These are phyloP conservation scores for Phytophthora foliorum DNA, from an alignment of 352 stramenopile genomes.

Conservation along the genomic window DNA sequence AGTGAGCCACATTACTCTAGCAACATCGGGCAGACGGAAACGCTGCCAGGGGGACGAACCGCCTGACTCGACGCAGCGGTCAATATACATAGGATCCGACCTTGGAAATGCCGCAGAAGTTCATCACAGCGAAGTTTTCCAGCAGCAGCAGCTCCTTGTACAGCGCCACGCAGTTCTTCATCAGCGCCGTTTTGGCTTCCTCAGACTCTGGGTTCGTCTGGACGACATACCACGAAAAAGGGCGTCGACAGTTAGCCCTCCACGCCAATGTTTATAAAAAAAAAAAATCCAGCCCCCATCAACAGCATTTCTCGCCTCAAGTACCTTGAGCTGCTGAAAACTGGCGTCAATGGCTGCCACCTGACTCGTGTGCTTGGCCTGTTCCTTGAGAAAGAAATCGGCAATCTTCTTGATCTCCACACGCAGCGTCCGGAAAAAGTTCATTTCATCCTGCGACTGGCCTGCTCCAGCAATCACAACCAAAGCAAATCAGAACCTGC, in stretches of 20 bases:
- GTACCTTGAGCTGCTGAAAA: conserved; percentile 73
- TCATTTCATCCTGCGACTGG: conserved; percentile 86
- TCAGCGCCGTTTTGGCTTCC: conserved; percentile 78
- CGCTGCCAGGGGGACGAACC: conserved; percentile 24
- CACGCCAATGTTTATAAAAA: conserved; percentile 11
- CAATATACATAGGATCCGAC: conserved; percentile 27
- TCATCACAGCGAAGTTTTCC: conserved; percentile 92
- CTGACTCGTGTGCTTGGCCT: conserved; percentile 74
- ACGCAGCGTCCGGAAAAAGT: conserved; percentile 89
- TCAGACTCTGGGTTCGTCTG: conserved; percentile 60
- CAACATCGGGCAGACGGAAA: conserved; percentile 3
- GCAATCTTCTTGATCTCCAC: conserved; percentile 89
- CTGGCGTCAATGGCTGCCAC: conserved; percentile 75
- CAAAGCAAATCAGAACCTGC: conserved; percentile 3
- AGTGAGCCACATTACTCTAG: conserved; percentile 5
- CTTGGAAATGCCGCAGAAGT: conserved; percentile 92
- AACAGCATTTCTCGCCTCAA: not conserved
- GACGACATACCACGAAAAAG: conserved; percentile 18
- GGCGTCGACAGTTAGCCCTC: conserved; percentile 5
- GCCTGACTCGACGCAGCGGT: conserved; percentile 12
- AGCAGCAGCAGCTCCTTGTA: conserved; percentile 91
- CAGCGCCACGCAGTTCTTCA: conserved; percentile 84
- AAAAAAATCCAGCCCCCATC: not conserved
- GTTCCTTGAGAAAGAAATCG: conserved; percentile 88
- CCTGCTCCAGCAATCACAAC: conserved; percentile 45